Conservation (phyloP, 257 asterid species). For the Osmanthus fragrans region DNA sequence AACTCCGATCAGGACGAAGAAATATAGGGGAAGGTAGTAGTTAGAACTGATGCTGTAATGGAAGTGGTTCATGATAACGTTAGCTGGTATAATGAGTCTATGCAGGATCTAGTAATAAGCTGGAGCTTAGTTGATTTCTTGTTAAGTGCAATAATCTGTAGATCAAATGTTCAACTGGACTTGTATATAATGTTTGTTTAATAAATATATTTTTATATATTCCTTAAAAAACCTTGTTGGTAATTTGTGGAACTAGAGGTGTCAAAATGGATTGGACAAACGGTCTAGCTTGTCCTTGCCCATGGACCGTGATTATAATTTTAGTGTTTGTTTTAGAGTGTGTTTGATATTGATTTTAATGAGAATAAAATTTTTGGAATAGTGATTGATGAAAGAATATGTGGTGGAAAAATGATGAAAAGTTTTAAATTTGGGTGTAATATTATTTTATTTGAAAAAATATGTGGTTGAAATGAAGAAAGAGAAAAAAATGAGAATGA, state of each 20-base stretch:
- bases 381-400: too few relatives aligned
- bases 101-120: conserved; percentile 36
- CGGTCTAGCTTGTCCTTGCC: background rate
- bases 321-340: too few relatives aligned
- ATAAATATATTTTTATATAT: conserved; percentile 20
- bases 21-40: conserved; percentile 11
- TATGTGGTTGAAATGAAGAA: too few relatives aligned
- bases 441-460: too few relatives aligned
- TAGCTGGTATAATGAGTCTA: conserved; percentile 17
- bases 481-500: too few relatives aligned
- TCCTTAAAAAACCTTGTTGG: background rate
- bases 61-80: conserved; percentile 11
- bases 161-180: conserved; percentile 29
- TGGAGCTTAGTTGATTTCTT: conserved; percentile 28
- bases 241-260: background rate
- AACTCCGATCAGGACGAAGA: conserved; percentile 22
- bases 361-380: too few relatives aligned
- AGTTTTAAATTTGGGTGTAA: too few relatives aligned
- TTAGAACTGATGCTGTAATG: conserved; percentile 13
- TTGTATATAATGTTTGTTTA: conserved; percentile 24
- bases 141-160: conserved; percentile 29
- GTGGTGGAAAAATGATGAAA: too few relatives aligned
- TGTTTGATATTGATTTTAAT: too few relatives aligned
- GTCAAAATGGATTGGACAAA: background rate
- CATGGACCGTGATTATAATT: background rate